Base-by-base conservation (phyloP, 495 filamentous ascomycete species). In the Penicillium paxilli region DNA sequence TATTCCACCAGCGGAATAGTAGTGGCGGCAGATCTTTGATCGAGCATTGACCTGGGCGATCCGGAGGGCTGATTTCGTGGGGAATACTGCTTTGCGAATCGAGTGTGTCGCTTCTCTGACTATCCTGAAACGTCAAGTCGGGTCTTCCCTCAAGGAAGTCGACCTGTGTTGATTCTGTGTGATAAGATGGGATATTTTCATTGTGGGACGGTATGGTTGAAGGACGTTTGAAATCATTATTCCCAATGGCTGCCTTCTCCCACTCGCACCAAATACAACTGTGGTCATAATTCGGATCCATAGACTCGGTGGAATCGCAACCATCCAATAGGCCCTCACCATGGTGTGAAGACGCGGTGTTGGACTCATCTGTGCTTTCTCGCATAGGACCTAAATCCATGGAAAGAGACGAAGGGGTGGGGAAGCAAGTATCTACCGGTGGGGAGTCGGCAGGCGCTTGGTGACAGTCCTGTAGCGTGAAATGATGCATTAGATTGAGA, bases 1-100 rank as follows among this genome's bases (percentile, higher is more conserved):
- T 38, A 25, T 74, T 75, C 2, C 57, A 69, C 67, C 71, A 77
- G 12, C 74, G 55, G 21, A 64, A 77, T 5, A 77, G 45, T 0
- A 75, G 16, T 1, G 54, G 58, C 16, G 72, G 72, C 0, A 66
- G 12, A 20, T 63, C 42, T 1, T 44, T 17, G 1, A 19, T n/a
- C 14, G 28, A 10, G 11, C 51, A 50, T 23, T 22, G 30, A 0
- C 51, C 54, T 21, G 44, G 44, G 23, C 40, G 44, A 28, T 46
- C 22, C 24, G 2, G 14, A 9, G 4, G 10, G 44, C 6, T 28
- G 22, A 19, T 8, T 11, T 24, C 40, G 17, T 28, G 17, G n/a
- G 16, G 16, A 16, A 5, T 16, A 8, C 35, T 9, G 16, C 0
- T 4, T 16, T n/a, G 35, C 16, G 4, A 2, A 7, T 7, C 35